Conservation (phyloP, 208 protist genomes). For the Trypanosoma scelopori region DNA sequence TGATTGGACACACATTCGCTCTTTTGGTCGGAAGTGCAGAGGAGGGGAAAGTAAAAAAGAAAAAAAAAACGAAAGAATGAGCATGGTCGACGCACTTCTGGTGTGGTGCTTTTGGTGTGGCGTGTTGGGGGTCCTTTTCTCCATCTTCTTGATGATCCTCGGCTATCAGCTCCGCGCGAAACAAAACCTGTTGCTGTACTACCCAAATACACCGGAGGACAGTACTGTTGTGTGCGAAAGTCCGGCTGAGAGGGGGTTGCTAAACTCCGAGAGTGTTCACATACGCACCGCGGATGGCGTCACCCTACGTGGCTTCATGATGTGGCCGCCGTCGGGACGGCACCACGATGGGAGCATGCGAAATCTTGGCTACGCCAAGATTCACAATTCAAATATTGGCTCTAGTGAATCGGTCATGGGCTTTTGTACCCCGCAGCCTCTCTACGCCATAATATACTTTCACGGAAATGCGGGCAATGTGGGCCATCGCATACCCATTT, state of each 20-base stretch:
- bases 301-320: slow-evolving; percentile 65
- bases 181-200: slow-evolving; percentile 74
- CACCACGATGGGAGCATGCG: neutral
- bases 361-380: no score
- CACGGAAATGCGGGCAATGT: slow-evolving; percentile 93
- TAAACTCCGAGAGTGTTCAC: slow-evolving; percentile 58
- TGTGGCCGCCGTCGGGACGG: slow-evolving; percentile 57
- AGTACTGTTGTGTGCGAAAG: slow-evolving; percentile 59
- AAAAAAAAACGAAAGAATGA: no score
- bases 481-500: slow-evolving; percentile 80
- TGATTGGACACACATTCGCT: neutral
- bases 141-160: slow-evolving; percentile 27
- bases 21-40: no score
- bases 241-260: slow-evolving; percentile 49
- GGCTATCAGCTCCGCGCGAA: slow-evolving; percentile 33
- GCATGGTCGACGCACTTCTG: slow-evolving; percentile 20
- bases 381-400: neutral
- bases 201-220: slow-evolving; percentile 55
- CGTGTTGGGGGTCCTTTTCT: slow-evolving; percentile 13
- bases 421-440: slow-evolving; percentile 9
- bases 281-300: slow-evolving; percentile 70
- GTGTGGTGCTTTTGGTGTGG: slow-evolving; percentile 18
- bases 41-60: no score
- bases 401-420: neutral
- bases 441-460: slow-evolving; percentile 85